phyloP scores from a whole-genome alignment of 2,329 filamentous ascomycete species.

The Neurospora sp. region DNA sequence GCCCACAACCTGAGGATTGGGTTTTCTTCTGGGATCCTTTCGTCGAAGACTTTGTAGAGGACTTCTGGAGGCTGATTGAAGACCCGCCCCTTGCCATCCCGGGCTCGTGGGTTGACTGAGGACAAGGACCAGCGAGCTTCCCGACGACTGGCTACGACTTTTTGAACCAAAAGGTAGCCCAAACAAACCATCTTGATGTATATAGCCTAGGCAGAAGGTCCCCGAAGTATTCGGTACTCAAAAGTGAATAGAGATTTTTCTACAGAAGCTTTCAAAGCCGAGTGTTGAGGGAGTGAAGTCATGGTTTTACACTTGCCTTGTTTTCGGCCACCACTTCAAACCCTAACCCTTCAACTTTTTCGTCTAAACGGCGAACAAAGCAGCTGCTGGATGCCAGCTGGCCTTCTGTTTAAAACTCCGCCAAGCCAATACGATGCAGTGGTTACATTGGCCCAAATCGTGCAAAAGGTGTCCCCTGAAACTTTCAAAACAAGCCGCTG shows the following conservation, averaged over 20 bases:
- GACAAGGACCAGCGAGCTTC: too few relatives aligned
- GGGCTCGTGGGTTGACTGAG: slow-evolving; percentile 3
- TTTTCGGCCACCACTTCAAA: not conserved
- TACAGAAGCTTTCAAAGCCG: not conserved
- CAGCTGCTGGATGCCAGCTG: not conserved
- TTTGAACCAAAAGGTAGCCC: not conserved
- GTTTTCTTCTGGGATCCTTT: slow-evolving; percentile 3
- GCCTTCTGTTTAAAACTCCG: not conserved
- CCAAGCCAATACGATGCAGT: not conserved
- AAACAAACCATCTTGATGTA: not conserved
- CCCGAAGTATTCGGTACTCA: not conserved
- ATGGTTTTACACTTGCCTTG: not conserved
- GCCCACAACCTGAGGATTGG: slow-evolving; percentile 1
- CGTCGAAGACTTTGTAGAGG: not conserved
- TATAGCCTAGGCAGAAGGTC: not conserved
- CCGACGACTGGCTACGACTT: not conserved
- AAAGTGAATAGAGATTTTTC: not conserved
- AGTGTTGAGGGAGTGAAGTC: not conserved
- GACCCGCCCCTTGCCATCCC: not conserved
- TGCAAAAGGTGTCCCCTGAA: slow-evolving; percentile 6
- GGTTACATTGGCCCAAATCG: not conserved
- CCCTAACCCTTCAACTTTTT: not conserved
- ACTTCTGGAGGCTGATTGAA: slow-evolving; percentile 5
- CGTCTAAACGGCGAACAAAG: not conserved
- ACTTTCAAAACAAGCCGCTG: not conserved